phyloP scores from a whole-genome alignment of 2,329 filamentous ascomycete species.

The Alternaria viburni region DNA sequence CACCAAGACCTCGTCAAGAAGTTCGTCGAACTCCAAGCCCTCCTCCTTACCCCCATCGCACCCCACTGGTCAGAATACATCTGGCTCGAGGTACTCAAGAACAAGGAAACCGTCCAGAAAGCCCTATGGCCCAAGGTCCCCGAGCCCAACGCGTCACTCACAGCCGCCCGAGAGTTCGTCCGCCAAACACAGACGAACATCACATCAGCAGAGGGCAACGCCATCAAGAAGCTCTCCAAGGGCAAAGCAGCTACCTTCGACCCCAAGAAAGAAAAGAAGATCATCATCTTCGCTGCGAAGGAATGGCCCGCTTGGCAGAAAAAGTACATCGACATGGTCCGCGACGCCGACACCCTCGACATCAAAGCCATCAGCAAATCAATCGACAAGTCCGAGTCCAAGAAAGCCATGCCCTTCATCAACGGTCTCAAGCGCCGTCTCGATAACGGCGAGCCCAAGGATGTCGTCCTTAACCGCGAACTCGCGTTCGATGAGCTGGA shows the following conservation, averaged over 20 bases:
- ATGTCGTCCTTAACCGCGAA: constrained; percentile 79
- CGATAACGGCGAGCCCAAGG: constrained; percentile 68
- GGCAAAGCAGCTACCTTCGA: constrained; percentile 87
- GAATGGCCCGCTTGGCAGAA: constrained; percentile 86
- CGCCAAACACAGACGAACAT: constrained; percentile 76
- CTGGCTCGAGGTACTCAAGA: constrained; percentile 88
- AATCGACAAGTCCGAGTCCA: constrained; percentile 88
- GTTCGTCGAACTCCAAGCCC: constrained; percentile 85
- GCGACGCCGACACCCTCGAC: constrained; percentile 61
- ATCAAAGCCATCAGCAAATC: constrained; percentile 81
- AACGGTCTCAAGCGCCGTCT: constrained; percentile 86
- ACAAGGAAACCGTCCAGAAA: constrained; percentile 76
- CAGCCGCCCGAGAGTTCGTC: constrained; percentile 83
- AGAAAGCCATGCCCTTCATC: constrained; percentile 98
- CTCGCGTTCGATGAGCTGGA: constrained; percentile 84
- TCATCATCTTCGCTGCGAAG: constrained; percentile 82
- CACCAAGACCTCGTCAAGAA: constrained; percentile 78
- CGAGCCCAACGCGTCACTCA: constrained; percentile 69
- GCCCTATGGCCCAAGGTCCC: constrained; percentile 76
- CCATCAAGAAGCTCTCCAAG: constrained; percentile 89
- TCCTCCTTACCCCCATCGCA: constrained; percentile 81
- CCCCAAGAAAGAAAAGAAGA: constrained; percentile 88
- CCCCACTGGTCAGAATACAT: constrained; percentile 96
- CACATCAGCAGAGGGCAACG: constrained; percentile 80
- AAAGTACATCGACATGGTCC: constrained; percentile 44